These are phyloP conservation scores for Penicillium vulpinum DNA, from an alignment of 2,329 filamentous ascomycete genomes.

Conservation along the genomic window DNA sequence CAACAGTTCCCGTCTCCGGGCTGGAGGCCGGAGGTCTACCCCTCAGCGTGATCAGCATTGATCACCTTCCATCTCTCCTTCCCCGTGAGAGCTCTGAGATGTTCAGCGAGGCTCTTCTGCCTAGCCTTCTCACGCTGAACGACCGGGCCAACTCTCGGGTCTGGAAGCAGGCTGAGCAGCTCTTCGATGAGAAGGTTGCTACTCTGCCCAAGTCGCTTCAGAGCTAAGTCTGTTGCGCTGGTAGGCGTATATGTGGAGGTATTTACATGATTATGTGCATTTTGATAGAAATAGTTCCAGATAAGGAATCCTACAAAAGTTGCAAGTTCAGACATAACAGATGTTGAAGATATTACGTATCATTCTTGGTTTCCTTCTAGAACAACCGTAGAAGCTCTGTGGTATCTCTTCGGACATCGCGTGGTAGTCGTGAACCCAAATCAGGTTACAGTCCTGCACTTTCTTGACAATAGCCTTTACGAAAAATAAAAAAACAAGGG, in stretches of 20 bases:
- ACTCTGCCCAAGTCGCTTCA: constrained; percentile 56
- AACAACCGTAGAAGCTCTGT: neutral
- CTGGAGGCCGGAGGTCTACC: constrained; percentile 55
- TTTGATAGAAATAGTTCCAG: constrained; percentile 17
- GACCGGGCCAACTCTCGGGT: constrained; percentile 69
- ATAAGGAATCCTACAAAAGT: constrained; percentile 18
- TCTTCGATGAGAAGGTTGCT: constrained; percentile 79
- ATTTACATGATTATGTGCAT: constrained; percentile 15
- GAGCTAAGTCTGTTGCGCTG: constrained; percentile 6
- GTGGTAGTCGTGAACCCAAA: too few relatives aligned
- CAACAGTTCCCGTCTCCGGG: constrained; percentile 72
- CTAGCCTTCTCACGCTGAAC: constrained; percentile 74
- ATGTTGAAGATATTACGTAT: neutral
- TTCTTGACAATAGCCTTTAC: too few relatives aligned
- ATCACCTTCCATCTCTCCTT: constrained; percentile 79
- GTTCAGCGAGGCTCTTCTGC: constrained; percentile 76
- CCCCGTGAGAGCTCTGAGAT: constrained; percentile 84
- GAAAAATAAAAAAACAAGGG: too few relatives aligned
- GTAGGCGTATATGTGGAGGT: neutral
- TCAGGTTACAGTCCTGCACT: too few relatives aligned
- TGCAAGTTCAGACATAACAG: neutral
- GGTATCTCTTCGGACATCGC: neutral
- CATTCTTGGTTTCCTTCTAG: neutral
- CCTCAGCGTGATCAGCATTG: constrained; percentile 81
- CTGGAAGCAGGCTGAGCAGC: constrained; percentile 81